Conservation (phyloP, 352 stramenopile genomes). For the Pythium rishiriense region DNA sequence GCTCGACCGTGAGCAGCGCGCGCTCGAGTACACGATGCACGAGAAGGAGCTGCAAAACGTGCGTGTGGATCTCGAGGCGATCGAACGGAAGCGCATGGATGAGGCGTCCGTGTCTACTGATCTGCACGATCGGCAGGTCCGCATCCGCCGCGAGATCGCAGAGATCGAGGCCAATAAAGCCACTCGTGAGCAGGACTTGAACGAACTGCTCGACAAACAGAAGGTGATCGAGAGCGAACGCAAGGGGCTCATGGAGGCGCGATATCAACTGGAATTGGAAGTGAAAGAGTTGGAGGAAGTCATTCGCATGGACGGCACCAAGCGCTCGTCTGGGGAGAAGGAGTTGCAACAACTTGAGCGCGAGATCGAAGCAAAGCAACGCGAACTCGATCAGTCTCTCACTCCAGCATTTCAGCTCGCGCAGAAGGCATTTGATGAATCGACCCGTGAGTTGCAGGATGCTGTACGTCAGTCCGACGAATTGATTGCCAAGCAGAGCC, state of each 20-base stretch:
- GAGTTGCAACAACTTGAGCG: slow-evolving; percentile 53
- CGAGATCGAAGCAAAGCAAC: slow-evolving; percentile 54
- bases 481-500: slow-evolving; percentile 96
- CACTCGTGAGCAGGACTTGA: slow-evolving; percentile 52
- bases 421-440: slow-evolving; percentile 79
- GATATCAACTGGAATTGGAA: slow-evolving; percentile 83
- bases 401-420: slow-evolving; percentile 52
- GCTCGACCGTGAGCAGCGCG: slow-evolving; percentile 94
- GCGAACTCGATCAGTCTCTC: slow-evolving; percentile 52
- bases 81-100: slow-evolving; percentile 67
- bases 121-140: slow-evolving; percentile 72
- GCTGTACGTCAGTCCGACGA: slow-evolving; percentile 74
- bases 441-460: slow-evolving; percentile 67
- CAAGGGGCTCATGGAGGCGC: slow-evolving; percentile 71
- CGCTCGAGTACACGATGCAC: slow-evolving; percentile 97
- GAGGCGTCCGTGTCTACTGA: slow-evolving; percentile 51
- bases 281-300: slow-evolving; percentile 72
- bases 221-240: slow-evolving; percentile 69
- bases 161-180: slow-evolving; percentile 46
- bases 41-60: slow-evolving; percentile 84
- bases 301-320: slow-evolving; percentile 46
- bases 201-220: slow-evolving; percentile 47
- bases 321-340: slow-evolving; percentile 47
- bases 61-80: slow-evolving; percentile 55
- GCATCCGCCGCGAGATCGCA: slow-evolving; percentile 51